Evolutionary conservation across 2,329 filamentous ascomycete genomes (phyloP), one percentile per base, ranked within the genome.

Genomic region (Akanthomyces lecanii): DNA sequence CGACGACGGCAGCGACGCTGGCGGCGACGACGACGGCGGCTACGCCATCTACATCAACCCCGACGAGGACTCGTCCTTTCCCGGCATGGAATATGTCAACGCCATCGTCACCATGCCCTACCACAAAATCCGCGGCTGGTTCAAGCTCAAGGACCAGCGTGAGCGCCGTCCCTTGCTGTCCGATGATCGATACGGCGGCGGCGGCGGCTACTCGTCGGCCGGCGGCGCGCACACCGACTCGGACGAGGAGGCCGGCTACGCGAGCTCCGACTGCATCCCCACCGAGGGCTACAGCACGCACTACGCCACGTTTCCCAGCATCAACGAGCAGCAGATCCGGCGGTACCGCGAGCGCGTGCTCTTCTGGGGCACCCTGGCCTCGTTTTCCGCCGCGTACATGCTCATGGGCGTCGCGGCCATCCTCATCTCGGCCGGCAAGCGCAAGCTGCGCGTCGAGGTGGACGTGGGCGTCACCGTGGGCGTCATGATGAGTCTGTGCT

Each of bases 41-140:
- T 95, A 92, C 73, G 82, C 85, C 51, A 87, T 95, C 67, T 92
- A 91, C 69, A 79, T 94, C 64, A 83, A 93, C 70, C 90, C 90
- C 0, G 82, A 91, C 67, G 84, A 84, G 1, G 78, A 82, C 11
- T 70, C 76, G 21, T 77, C 77, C 40, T 89, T 90, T 61, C 86
- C 88, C 0, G 88, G 89, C 16, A 75, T 91, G 42, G 80, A 82
- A 30, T 82, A 85, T 44, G 75, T 92, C 30, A 80, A 84, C 64
- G 77, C 74, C 44, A 76, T 86, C 30, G 73, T 86, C 50, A 73
- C 75, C 4, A 71, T 73, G 12, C 83, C 84, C 4, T 75, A 85
- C 44, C 78, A 77, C 62, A 85, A 78, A 67, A 80, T 82, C 8
- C 82, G 76, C 64, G 72, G 73, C 40, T 86, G 83, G 83, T 77